A percentile compares a stretch with the other conserved stretches of the same genome.
These are phyloP conservation scores for Haematococcus sp. DNA, from an alignment of 139 green algal species.

Conservation along the genomic window DNA sequence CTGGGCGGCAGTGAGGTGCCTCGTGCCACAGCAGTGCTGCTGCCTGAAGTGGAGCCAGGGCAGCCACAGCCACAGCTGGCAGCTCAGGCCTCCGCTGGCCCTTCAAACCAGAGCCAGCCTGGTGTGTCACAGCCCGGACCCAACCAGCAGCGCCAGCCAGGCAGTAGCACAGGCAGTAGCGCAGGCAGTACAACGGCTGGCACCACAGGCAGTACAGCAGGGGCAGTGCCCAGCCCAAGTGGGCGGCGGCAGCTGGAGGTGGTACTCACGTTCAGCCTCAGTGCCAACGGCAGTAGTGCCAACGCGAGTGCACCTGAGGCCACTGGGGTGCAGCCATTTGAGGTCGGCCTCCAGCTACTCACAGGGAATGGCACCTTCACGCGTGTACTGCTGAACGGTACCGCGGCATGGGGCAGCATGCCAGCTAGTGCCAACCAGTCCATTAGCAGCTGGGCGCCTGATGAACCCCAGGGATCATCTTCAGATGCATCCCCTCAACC, in stretches of 20 bases:
- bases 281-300: neutral
- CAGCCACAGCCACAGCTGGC: neutral
- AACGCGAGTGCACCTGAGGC: neutral
- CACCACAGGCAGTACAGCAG: neutral
- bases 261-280: neutral
- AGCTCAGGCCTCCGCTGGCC: too few species aligned
- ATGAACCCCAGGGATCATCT: neutral
- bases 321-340: neutral
- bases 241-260: constrained; percentile 1
- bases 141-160: constrained; percentile 1
- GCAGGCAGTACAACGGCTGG: neutral
- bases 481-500: too few species aligned
- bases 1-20: neutral
- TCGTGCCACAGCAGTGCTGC: neutral
- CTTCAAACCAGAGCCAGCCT: neutral
- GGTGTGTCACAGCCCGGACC: neutral
- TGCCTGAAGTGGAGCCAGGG: neutral
- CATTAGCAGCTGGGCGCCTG: neutral
- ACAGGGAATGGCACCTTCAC: constrained; percentile 13
- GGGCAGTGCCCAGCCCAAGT: neutral
- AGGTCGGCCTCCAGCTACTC: constrained; percentile 9
- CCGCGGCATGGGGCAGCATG: too few species aligned
- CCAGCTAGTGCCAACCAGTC: neutral
- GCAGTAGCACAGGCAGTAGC: neutral
- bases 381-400: constrained; percentile 6